Evolutionary conservation across 768 basidiomycete genomes (phyloP), one percentile per base, ranked within the genome.

Genomic region (Panus rudis): DNA sequence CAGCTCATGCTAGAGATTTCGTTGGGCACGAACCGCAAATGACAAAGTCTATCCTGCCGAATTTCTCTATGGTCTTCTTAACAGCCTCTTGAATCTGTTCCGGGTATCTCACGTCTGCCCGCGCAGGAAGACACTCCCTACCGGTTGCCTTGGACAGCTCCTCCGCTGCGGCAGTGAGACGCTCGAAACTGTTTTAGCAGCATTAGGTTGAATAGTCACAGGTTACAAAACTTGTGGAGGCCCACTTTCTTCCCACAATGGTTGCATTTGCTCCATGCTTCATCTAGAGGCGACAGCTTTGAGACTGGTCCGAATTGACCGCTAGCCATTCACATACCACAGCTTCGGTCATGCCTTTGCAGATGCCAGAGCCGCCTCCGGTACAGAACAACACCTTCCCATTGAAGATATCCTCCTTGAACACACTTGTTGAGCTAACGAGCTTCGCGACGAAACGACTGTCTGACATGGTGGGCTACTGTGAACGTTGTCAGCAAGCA

Each of bases 311-410:
- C 27, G 25, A 24, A 7, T 26, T 24, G 20, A 8, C 30, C 11
- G 30, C 4, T 6, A 5, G 31, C 19, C 32, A 37, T 32, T 23
- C 3, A 63, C 79, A 38, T 62, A 92, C 89, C 56, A 94, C 69
- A 17, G 81, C 76, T 56, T 89, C 78, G 26, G 85, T 86, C 84
- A 94, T 92, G 38, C 68, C 77, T 52, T 83, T 82, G 67, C 92
- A 91, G 65, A 99, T 97, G 13, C 93, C 94, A 46, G 88, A 88
- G 2, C 86, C 86, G 13, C 91, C 92, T 27, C 92, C 92, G 0
- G 92, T 94, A 65, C 85, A 91, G 64, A 90, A 87, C 4, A 89
- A 67, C 17, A 93, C 89, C 60, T 93, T 96, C 47, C 86, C 91
- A 49, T 81, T 78, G 78, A 94, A 94, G 23, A 97, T 72, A 50